Evolutionary conservation across 2,329 filamentous ascomycete genomes (phyloP), one percentile per base, ranked within the genome.

Genomic region (Alternaria ventricosa): DNA sequence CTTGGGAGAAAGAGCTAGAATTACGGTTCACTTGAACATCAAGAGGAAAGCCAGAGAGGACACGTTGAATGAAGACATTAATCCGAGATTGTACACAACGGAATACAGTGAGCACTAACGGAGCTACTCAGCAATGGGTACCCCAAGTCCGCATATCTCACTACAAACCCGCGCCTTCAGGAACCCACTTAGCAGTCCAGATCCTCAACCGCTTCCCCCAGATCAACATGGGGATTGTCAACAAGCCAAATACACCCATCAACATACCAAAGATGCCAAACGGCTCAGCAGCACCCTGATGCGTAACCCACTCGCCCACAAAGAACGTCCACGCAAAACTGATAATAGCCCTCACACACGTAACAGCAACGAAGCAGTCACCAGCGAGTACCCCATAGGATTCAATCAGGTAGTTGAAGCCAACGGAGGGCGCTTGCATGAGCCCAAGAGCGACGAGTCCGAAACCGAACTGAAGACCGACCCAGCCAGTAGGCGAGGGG

Each of bases 291-390:
- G 81, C 67, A 0, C 86, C 86, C 0, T 70, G 72, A 0, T 75
- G 51, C 1, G 75, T 67, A 0, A 86, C 78, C 86, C 85, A 88
- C 5, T 81, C 75, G 3, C 80, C 80, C 0, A 84, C 82, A 47
- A 87, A 87, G 58, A 87, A 87, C 0, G 84, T 85, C 85, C 85
- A 88, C 0, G 84, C 81, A 66, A 87, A 87, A 1, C 82, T 79
- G 9, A 88, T 81, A 6, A 86, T 73, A 11, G 84, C 80, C 4
- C 85, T 79, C 15, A 84, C 73, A 30, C 82, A 82, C 1, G 85
- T 86, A 0, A 87, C 82, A 55, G 85, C 83, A 12, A 85, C 84
- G 66, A 88, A 87, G 68, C 85, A 87, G 65, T 87, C 85, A 2
- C 82, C 82, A 0, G 83, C 82, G 1, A 86, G 66, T 1, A 78